A percentile compares a stretch with the other conserved stretches of the same genome.
phyloP scores from a whole-genome alignment of 331 rosid species.

The Quercus tomentella region DNA sequence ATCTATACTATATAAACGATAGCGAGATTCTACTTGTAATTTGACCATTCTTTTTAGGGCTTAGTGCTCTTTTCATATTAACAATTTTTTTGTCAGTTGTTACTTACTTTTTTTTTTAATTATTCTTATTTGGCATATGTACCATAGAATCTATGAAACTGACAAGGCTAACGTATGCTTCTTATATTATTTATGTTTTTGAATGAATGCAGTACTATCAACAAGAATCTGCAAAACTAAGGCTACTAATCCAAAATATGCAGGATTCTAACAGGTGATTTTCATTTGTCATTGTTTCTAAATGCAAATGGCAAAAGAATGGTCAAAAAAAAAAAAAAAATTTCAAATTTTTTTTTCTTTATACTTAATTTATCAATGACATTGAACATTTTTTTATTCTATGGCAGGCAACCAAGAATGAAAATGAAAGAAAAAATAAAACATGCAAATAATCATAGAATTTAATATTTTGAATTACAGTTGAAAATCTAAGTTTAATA shows the following conservation, averaged over 20 bases:
- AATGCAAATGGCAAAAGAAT: background rate
- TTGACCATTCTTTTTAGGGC: too few species aligned
- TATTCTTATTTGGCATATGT: background rate
- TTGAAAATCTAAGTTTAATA: too few species aligned
- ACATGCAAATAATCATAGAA: background rate
- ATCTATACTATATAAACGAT: background rate
- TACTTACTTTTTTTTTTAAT: too few species aligned
- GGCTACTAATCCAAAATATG: conserved; percentile 90
- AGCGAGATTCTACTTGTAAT: background rate
- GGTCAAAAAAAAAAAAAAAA: background rate
- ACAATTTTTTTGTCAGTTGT: too few species aligned
- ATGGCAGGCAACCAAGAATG: too few species aligned
- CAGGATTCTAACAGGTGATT: conserved; percentile 85
- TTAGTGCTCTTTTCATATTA: too few species aligned
- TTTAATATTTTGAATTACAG: too few species aligned
- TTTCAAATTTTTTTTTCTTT: background rate
- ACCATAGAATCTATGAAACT: too few species aligned
- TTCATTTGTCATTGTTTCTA: background rate
- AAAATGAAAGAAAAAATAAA: too few species aligned
- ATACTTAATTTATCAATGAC: too few species aligned
- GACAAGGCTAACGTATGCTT: background rate
- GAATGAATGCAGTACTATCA: conserved; percentile 62
- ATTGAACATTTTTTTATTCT: too few species aligned
- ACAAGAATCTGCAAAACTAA: conserved; percentile 89
- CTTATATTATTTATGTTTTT: background rate